These are phyloP conservation scores for Exophiala bonariae DNA, from an alignment of 2,329 filamentous ascomycete species.

Conservation along the genomic window DNA sequence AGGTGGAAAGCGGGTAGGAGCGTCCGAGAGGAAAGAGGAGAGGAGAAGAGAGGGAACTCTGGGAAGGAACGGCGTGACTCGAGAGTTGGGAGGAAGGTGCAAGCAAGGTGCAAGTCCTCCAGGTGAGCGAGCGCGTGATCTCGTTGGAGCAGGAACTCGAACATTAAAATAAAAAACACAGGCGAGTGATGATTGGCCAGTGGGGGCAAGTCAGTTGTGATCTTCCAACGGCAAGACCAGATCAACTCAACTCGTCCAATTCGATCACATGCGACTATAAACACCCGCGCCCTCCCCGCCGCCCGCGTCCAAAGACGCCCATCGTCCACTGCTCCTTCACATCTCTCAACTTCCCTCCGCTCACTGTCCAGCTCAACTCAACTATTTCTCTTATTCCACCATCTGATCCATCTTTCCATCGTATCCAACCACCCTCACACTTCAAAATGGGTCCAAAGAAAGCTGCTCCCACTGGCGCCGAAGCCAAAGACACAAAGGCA, in stretches of 20 bases:
- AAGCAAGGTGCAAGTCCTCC: not conserved
- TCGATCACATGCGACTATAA: constrained; percentile 29
- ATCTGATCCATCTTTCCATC: constrained; percentile 19
- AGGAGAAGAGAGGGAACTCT: constrained; percentile 18
- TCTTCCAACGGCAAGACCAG: constrained; percentile 2
- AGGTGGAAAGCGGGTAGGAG: not conserved
- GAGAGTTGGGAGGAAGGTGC: no score
- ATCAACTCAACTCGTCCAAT: constrained; percentile 22
- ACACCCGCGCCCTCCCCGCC: constrained; percentile 36
- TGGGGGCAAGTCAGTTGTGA: constrained; percentile 5
- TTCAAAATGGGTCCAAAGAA: constrained; percentile 67
- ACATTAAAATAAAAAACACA: no score
- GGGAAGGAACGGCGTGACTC: constrained; percentile 14
- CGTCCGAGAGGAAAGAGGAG: constrained; percentile 26
- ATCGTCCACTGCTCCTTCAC: constrained; percentile 29
- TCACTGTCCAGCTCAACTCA: constrained; percentile 5
- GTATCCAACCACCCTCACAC: constrained; percentile 22
- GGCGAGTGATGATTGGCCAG: constrained; percentile 19
- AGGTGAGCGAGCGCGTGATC: no score
- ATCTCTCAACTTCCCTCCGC: constrained; percentile 10
- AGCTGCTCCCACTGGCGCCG: constrained; percentile 50
- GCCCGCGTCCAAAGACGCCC: constrained; percentile 37
- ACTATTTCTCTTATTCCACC: constrained; percentile 10
- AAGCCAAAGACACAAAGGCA: constrained; percentile 22
- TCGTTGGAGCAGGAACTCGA: not conserved